Conservation (phyloP, 345 rosid genomes). For the Eutrema yunnanense region DNA sequence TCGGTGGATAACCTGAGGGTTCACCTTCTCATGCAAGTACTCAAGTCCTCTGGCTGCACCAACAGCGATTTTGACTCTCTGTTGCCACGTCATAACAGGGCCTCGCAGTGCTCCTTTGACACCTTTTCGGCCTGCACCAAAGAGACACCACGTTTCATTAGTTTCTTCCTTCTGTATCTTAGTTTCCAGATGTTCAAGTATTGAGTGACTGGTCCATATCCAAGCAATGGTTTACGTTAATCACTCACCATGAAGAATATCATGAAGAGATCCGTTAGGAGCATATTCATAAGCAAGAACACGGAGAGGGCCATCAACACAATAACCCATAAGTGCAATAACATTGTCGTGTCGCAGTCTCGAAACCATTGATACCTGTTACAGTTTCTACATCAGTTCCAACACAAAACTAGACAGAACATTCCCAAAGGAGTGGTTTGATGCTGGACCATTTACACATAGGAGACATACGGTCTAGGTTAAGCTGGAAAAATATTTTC, state of each 20-base stretch:
- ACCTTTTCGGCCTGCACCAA: slow-evolving; percentile 69
- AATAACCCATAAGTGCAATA: slow-evolving; percentile 68
- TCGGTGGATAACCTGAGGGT: slow-evolving; percentile 71
- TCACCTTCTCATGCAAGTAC: slow-evolving; percentile 84
- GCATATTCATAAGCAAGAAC: slow-evolving; percentile 83
- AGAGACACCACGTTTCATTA: neutral
- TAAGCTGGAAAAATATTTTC: neutral
- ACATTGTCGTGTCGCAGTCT: slow-evolving; percentile 70
- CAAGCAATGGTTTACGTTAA: neutral
- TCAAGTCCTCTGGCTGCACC: slow-evolving; percentile 93
- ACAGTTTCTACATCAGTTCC: neutral
- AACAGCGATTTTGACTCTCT: slow-evolving; percentile 87
- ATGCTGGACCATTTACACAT: neutral
- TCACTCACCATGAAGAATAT: slow-evolving; percentile 66
- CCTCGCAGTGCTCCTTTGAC: slow-evolving; percentile 84
- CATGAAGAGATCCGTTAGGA: slow-evolving; percentile 87
- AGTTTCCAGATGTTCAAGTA: neutral
- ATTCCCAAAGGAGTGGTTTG: neutral
- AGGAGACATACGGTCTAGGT: neutral
- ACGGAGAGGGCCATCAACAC: slow-evolving; percentile 75
- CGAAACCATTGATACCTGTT: slow-evolving; percentile 81
- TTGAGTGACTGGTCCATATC: neutral
- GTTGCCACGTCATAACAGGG: slow-evolving; percentile 80
- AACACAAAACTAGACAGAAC: neutral
- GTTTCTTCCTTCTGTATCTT: neutral